Evolutionary conservation across 1,139 yeast species (phyloP).

Genomic region (Saccharomyces pastorianus): DNA sequence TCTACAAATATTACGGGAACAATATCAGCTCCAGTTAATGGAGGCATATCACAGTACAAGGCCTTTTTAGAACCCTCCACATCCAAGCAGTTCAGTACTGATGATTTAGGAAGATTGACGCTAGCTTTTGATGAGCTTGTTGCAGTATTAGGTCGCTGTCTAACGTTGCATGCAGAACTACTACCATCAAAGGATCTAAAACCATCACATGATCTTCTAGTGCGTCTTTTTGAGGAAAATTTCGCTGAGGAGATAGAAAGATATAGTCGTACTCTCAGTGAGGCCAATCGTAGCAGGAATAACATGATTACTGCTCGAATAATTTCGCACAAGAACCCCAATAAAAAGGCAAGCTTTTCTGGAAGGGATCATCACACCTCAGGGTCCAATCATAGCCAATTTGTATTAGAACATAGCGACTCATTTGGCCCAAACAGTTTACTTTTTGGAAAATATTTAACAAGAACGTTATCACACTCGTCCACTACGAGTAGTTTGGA

Average conservation of each 20-base stretch:
- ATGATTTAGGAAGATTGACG: slow-evolving; percentile 44
- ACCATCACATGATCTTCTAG: slow-evolving; percentile 59
- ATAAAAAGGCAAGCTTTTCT: slow-evolving; percentile 2
- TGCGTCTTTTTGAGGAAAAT: slow-evolving; percentile 57
- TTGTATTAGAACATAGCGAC: slow-evolving; percentile 5
- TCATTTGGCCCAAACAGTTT: slow-evolving; percentile 10
- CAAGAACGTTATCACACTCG: slow-evolving; percentile 1
- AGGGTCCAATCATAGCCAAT: background rate
- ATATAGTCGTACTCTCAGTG: slow-evolving; percentile 18
- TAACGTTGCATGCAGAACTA: slow-evolving; percentile 59
- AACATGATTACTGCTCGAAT: slow-evolving; percentile 5
- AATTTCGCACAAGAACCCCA: slow-evolving; percentile 1
- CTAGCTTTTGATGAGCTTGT: slow-evolving; percentile 67
- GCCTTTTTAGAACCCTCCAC: slow-evolving; percentile 43
- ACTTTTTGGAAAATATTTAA: slow-evolving; percentile 1
- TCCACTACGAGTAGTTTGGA: background rate
- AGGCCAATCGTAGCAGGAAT: slow-evolving; percentile 17
- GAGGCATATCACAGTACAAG: slow-evolving; percentile 82
- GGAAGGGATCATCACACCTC: slow-evolving; percentile 1
- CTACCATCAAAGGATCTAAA: slow-evolving; percentile 47
- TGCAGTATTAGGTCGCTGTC: slow-evolving; percentile 54
- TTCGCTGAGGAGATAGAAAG: slow-evolving; percentile 55
- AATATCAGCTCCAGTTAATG: slow-evolving; percentile 87
- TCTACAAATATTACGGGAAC: slow-evolving; percentile 80
- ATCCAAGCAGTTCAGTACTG: slow-evolving; percentile 38